phyloP scores from a whole-genome alignment of 1,284 basidiomycete species.

The Ustilago crameri region DNA sequence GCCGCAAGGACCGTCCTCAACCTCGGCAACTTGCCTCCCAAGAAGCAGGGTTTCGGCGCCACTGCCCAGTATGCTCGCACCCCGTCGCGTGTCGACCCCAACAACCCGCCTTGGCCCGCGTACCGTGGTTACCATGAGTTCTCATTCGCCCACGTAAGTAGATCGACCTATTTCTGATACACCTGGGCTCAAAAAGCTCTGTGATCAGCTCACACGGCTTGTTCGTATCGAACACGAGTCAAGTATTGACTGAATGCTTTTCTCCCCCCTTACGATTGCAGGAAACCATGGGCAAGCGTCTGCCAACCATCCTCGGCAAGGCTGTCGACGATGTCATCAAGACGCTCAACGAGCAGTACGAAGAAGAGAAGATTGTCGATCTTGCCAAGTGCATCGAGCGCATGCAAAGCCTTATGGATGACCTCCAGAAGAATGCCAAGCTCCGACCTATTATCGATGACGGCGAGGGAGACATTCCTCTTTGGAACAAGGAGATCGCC shows the following conservation, averaged over 20 bases:
- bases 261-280: background rate
- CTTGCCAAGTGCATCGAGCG: slow-evolving; percentile 83
- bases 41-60: slow-evolving; percentile 58
- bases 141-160: slow-evolving; percentile 81
- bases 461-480: slow-evolving; percentile 88
- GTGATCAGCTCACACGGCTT: slow-evolving; percentile 1
- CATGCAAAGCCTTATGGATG: slow-evolving; percentile 69
- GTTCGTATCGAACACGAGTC: background rate
- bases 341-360: slow-evolving; percentile 81
- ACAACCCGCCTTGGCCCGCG: slow-evolving; percentile 95
- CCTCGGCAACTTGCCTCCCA: slow-evolving; percentile 67
- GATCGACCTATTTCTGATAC: background rate
- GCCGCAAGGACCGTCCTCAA: slow-evolving; percentile 66
- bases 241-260: slow-evolving; percentile 4
- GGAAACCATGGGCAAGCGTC: slow-evolving; percentile 82
- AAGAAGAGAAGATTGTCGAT: slow-evolving; percentile 87
- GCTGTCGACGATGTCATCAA: slow-evolving; percentile 91
- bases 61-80: slow-evolving; percentile 54
- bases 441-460: slow-evolving; percentile 86
- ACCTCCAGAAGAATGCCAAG: slow-evolving; percentile 68
- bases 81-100: slow-evolving; percentile 73
- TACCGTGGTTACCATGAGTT: slow-evolving; percentile 90
- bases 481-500: slow-evolving; percentile 86
- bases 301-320: slow-evolving; percentile 95
- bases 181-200: background rate